Percentiles rank a stretch among this genome's conserved stretches.
Conservation (phyloP, 2,329 filamentous ascomycete genomes). For the Alternaria postmessia region DNA sequence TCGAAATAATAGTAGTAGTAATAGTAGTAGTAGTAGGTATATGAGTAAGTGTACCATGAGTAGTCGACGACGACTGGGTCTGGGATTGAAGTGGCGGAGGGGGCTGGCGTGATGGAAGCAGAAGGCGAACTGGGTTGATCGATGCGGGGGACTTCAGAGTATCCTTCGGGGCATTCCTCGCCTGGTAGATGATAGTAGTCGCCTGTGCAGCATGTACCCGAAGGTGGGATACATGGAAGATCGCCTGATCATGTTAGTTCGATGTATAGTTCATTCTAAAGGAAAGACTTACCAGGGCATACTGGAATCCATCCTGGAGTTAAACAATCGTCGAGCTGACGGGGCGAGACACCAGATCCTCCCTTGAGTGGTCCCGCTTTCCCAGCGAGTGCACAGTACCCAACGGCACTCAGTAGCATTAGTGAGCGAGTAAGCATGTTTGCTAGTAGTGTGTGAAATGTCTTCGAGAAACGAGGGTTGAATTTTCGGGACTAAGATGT, state of each 20-base stretch:
- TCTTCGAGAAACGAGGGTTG: neutral
- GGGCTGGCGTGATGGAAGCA: constrained; percentile 2
- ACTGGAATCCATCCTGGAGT: constrained; percentile 4
- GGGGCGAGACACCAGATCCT: neutral
- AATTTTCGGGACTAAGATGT: neutral
- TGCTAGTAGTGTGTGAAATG: neutral
- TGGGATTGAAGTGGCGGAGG: neutral
- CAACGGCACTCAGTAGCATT: neutral
- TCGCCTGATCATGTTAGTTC: neutral
- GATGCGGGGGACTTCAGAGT: constrained; percentile 1
- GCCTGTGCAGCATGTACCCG: constrained; percentile 4
- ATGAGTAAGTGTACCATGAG: neutral
- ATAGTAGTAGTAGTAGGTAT: neutral
- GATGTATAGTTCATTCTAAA: neutral
- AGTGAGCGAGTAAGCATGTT: neutral
- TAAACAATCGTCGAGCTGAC: constrained; percentile 1
- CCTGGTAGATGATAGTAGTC: constrained; percentile 2
- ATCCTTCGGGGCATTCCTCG: neutral
- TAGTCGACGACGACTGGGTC: neutral
- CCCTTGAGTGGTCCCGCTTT: neutral
- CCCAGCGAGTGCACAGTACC: neutral
- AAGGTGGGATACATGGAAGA: neutral
- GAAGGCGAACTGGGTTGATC: neutral
- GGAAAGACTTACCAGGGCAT: neutral
- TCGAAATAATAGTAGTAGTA: constrained; percentile 1